Evolutionary conservation across 768 basidiomycete genomes (phyloP), one percentile per base, ranked within the genome.

Genomic region (Pisolithus sp.): DNA sequence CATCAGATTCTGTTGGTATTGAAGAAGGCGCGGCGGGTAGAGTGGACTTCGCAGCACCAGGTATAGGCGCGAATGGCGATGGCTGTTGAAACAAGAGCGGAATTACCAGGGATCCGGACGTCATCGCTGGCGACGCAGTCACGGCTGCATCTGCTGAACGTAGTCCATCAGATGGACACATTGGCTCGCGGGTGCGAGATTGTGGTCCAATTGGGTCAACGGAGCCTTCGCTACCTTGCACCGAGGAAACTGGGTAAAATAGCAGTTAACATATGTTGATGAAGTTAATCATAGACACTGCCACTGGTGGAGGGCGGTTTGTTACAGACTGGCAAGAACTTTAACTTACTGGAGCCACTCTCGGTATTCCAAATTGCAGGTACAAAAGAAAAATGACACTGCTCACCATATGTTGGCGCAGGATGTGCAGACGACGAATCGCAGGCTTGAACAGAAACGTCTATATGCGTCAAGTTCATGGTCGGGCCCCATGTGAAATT

Each of bases 381-480:
- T 0, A 17, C 28, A 15, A 62, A 42, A n/a, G 44, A 23, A 18
- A 31, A 47, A 23, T 43, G 50, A 0, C 21, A 13, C 20, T 31
- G n/a, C 5, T 20, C 8, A 37, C 30, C 37, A 44, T 52, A 24
- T n/a, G n/a, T 1, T 3, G 36, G 30, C 9, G 47, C 10, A 12
- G 34, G 15, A 45, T 34, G 49, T 6, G 51, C 48, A 4, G 36
- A 5, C 18, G 42, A 43, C 31, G 52, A 34, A 12, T 21, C 20
- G 34, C n/a, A 51, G 21, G 53, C 53, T 47, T 62, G 62, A 13
- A 47, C 53, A 13, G 57, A 60, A 2, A 20, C 46, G 10, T 56
- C 52, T 13, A 41, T 44, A 18, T 53, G 53, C 28, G 49, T 38
- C 31, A 12, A 51, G 6, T 43, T 24, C 2, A 40, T 37, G 15